phyloP scores from a whole-genome alignment of 495 filamentous ascomycete genomes.

The Neurospora pannonica region DNA sequence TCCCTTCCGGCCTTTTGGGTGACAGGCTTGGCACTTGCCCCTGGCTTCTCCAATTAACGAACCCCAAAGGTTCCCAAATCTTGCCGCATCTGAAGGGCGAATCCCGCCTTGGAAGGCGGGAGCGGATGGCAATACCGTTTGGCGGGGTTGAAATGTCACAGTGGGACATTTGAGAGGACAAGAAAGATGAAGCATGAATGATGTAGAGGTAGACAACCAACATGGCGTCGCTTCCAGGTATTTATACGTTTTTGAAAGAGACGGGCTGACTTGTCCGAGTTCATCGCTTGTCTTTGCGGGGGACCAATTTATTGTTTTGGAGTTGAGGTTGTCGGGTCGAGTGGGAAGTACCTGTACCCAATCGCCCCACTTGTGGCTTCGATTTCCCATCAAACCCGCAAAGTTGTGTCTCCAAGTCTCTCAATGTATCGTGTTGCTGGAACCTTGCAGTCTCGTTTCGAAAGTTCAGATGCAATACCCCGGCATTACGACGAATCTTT shows the following conservation, averaged over 20 bases:
- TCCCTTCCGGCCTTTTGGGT: not conserved
- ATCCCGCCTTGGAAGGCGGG: not conserved
- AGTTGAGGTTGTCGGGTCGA: not conserved
- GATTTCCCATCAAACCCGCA: not conserved
- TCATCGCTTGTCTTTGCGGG: not conserved
- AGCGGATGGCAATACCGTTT: not conserved
- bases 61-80: conserved; percentile 1
- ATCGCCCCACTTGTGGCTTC: not conserved
- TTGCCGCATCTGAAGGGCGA: not conserved
- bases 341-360: not conserved
- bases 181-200: not conserved
- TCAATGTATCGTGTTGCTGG: not conserved
- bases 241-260: not conserved
- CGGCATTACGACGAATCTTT: not conserved
- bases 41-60: conserved; percentile 6
- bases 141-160: not conserved
- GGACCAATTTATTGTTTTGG: not conserved
- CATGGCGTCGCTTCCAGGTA: not conserved
- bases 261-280: not conserved
- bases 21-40: not conserved
- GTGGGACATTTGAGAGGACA: not conserved
- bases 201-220: too few species aligned
- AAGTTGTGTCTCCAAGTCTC: not conserved
- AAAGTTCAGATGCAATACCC: not conserved
- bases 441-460: not conserved